These are phyloP conservation scores for Pichia sp. DNA, from an alignment of 1,139 yeast species.

Conservation along the genomic window DNA sequence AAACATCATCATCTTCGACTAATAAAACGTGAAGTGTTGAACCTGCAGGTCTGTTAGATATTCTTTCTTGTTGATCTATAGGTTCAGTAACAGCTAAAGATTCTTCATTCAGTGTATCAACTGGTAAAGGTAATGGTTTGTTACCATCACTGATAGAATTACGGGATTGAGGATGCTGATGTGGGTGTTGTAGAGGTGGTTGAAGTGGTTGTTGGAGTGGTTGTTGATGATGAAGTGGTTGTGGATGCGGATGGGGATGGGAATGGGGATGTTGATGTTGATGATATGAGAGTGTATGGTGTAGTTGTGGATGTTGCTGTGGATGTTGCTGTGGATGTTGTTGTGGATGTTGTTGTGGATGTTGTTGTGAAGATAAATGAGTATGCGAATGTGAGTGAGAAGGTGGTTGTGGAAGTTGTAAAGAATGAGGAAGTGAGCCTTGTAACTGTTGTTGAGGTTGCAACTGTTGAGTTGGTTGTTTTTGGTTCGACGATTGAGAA, in stretches of 20 bases:
- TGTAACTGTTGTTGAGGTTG: conserved; percentile 1
- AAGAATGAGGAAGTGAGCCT: too few relatives aligned
- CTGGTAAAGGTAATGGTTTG: neutral
- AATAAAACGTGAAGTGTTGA: conserved; percentile 58
- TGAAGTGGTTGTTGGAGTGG: neutral
- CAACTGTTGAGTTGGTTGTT: neutral
- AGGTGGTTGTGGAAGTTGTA: too few relatives aligned
- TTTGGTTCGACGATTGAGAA: too few relatives aligned
- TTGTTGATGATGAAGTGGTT: neutral
- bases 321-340: conserved; percentile 1
- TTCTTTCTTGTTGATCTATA: conserved; percentile 10
- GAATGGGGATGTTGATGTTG: conserved; percentile 1
- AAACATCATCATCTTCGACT: conserved; percentile 83
- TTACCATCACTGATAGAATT: neutral
- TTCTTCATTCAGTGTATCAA: neutral
- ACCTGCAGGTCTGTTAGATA: conserved; percentile 26
- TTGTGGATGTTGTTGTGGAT: neutral
- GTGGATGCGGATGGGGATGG: neutral
- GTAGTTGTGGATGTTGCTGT: conserved; percentile 4
- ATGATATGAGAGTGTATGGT: conserved; percentile 7
- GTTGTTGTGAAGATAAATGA: conserved; percentile 9
- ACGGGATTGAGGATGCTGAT: neutral
- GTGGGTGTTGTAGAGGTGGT: neutral
- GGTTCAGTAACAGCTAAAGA: neutral
- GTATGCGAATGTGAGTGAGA: conserved; percentile 5